Base-by-base conservation (phyloP, 2,329 filamentous ascomycete species). In the Pezicula neosporulosa region DNA sequence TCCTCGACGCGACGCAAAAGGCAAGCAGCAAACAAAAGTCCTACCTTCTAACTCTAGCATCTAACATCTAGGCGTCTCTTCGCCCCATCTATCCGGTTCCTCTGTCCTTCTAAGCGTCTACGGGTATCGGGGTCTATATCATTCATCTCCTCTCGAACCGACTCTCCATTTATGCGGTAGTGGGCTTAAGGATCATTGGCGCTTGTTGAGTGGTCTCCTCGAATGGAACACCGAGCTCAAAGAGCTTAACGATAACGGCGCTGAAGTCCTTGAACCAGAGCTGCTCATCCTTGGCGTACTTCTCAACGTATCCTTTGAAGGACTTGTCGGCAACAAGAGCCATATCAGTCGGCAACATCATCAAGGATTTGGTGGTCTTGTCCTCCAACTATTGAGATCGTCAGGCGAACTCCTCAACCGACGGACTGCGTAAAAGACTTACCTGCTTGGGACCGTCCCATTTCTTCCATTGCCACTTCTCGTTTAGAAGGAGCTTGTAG, bases 301-400 rank as follows among this genome's bases (percentile, higher is more conserved):
- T 83, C 72, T 96, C 85, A 28, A 93, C 89, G 65, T 82, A 85
- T 66, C 82, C 76, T 73, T 81, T 84, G 80, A 97, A 95, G 60
- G 77, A 78, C 81, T 93, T 93, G 75, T 97, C 93, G 75, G 92
- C 82, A 66, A 96, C 75, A 51, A 97, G 78, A 51, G 87, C 87
- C 74, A 95, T 85, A 67, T 99, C 93, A 59, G 90, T 88, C 48
- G 94, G 94, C 71, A 99, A 77, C 93, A 99, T 97, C 94, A 99
- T 97, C 63, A 97, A 76, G 39, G 80, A 80, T 82, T 96, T 92
- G 65, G 86, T 90, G 66, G 78, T 82, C 76, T 89, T 88, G 75
- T 97, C 92, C 75, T 96, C 86, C 69, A 87, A 93, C 81, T 95
- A 52, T 56, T 62, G 12, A 27, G 15, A 18, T 44, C 42, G 38